Evolutionary conservation across 345 rosid genomes (phyloP).

Genomic region (Combretum micranthum): DNA sequence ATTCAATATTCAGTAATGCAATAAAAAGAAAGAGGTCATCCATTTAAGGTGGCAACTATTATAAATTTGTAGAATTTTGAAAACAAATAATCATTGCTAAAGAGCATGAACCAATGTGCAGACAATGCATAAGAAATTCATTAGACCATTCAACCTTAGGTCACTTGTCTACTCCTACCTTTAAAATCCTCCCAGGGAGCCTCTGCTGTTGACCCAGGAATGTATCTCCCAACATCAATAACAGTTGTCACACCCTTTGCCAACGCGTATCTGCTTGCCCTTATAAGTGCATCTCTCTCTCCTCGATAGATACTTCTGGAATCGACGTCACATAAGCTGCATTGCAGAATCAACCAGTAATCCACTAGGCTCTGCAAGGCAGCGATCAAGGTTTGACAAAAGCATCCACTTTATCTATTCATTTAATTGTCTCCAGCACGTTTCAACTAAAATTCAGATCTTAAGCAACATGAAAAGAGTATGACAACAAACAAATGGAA

Average conservation of each 20-base stretch:
- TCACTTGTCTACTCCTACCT: slow-evolving; percentile 34
- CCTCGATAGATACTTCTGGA: slow-evolving; percentile 60
- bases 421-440: background rate
- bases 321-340: slow-evolving; percentile 50
- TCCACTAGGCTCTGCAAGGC: slow-evolving; percentile 69
- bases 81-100: background rate
- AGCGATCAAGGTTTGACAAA: background rate
- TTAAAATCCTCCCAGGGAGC: slow-evolving; percentile 79
- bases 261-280: slow-evolving; percentile 74
- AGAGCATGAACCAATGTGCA: too few relatives aligned
- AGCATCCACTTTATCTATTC: background rate
- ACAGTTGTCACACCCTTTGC: slow-evolving; percentile 78
- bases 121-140: background rate
- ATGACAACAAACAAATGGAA: too few relatives aligned
- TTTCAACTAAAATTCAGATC: background rate
- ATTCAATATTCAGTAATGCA: background rate
- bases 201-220: slow-evolving; percentile 59
- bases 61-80: background rate
- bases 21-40: background rate
- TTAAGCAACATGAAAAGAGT: too few relatives aligned
- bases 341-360: slow-evolving; percentile 81
- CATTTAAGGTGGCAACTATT: background rate
- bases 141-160: background rate
- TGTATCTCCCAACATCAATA: slow-evolving; percentile 79
- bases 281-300: slow-evolving; percentile 77